Conservation (phyloP, 2,329 filamentous ascomycete species). For the Aspergillus calidoustus region DNA sequence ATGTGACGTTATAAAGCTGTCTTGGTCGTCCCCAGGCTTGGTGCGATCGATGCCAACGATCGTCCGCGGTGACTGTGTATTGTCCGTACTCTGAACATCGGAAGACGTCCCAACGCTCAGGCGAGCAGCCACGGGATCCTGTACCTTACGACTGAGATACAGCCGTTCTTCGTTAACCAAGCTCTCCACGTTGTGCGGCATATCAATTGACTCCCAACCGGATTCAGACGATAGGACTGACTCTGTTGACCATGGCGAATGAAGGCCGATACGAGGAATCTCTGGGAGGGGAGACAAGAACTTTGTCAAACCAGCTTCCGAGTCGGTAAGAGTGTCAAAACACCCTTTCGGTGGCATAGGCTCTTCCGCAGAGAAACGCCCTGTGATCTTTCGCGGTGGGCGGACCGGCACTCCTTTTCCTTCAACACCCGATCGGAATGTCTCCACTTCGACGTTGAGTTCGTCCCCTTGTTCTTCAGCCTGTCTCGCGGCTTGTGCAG, state of each 20-base stretch:
- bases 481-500: constrained; percentile 80
- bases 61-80: constrained; percentile 21
- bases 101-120: constrained; percentile 6
- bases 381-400: constrained; percentile 75
- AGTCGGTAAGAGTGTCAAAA: constrained; percentile 49
- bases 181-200: constrained; percentile 72
- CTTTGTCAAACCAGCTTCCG: constrained; percentile 61
- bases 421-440: constrained; percentile 63
- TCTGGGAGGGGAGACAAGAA: constrained; percentile 52
- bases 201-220: constrained; percentile 63
- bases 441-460: constrained; percentile 85
- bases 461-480: constrained; percentile 82
- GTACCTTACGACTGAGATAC: constrained; percentile 64
- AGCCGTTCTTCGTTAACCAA: constrained; percentile 82
- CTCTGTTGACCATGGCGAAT: constrained; percentile 68
- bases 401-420: constrained; percentile 64
- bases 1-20: neutral
- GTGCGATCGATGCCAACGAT: neutral
- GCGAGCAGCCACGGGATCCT: constrained; percentile 25
- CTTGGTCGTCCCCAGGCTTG: neutral
- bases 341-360: constrained; percentile 68
- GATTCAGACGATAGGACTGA: constrained; percentile 66
- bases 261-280: constrained; percentile 53
- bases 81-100: constrained; percentile 6
- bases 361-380: constrained; percentile 68